Evolutionary conservation across 768 basidiomycete species (phyloP).

Genomic region (Calocybe gangraenosa): DNA sequence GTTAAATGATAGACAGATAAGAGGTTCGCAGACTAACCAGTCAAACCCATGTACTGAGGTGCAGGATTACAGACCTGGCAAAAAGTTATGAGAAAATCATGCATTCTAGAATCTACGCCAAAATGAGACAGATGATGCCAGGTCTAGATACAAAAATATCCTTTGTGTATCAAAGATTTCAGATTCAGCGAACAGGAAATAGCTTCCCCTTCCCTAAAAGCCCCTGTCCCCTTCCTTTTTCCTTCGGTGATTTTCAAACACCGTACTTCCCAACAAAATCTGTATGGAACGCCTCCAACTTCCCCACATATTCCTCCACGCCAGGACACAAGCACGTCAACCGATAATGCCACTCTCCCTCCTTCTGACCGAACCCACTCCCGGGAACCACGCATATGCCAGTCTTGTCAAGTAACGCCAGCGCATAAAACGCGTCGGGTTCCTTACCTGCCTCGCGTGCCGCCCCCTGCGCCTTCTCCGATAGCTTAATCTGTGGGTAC

Average conservation of each 20-base stretch:
- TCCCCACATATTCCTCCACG: slow-evolving; percentile 86
- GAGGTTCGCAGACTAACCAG: too few species aligned
- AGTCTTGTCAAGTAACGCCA: slow-evolving; percentile 79
- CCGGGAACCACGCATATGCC: slow-evolving; percentile 95
- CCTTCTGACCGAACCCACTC: slow-evolving; percentile 90
- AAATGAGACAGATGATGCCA: too few species aligned
- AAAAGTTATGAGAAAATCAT: too few species aligned
- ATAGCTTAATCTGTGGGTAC: slow-evolving; percentile 79
- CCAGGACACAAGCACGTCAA: slow-evolving; percentile 94
- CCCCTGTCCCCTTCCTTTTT: too few species aligned
- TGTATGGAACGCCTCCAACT: slow-evolving; percentile 56
- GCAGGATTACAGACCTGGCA: too few species aligned
- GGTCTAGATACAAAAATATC: too few species aligned
- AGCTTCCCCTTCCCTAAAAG: too few species aligned
- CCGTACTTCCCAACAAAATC: slow-evolving; percentile 26
- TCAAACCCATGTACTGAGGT: too few species aligned
- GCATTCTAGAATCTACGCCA: too few species aligned
- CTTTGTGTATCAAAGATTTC: too few species aligned
- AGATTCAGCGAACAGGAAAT: too few species aligned
- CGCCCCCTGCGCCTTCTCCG: slow-evolving; percentile 65
- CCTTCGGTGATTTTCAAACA: slow-evolving; percentile 1
- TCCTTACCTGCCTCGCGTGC: slow-evolving; percentile 70
- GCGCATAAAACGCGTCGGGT: slow-evolving; percentile 87
- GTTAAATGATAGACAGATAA: too few species aligned
- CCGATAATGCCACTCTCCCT: slow-evolving; percentile 87